Base-by-base conservation (phyloP, 2,329 filamentous ascomycete genomes). In the Aspergillus hortae region DNA sequence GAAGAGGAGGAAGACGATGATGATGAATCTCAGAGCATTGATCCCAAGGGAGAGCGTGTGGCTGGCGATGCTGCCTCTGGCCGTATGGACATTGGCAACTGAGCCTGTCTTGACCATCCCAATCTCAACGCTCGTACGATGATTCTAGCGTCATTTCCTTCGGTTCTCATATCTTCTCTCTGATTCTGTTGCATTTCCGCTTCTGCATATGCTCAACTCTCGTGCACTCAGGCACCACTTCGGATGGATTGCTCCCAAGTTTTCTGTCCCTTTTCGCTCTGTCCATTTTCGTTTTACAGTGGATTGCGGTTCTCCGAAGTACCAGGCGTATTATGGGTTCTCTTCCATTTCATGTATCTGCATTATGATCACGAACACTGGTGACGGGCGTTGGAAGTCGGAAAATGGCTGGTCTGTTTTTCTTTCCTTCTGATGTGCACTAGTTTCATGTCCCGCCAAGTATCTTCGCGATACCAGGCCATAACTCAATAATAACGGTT, bases 1-100 rank as follows among this genome's bases (percentile, higher is more conserved):
- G 82, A 83, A 7, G 59, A 58, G 6, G 60, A 67, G n/a, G 65
- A 67, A 25, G 54, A 60, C 14, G 77, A 77, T 44, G 74, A 78
- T 35, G 73, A 75, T 15, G 59, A 60, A 38, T 46, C 14, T 23
- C 23, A 14, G 52, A 59, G 6, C 53, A 35, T 56, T 7, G 53
- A 53, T 21, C 38, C 57, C 6, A 68, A 62, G 52, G 59, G 54
- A 10, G 57, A 62, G 46, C 63, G 55, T 44, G 56, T 63, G 23
- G 46, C 53, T 5, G 67, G 59, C 3, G 68, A 70, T 44, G 61
- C 62, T 47, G 65, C 64, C 33, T 67, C 69, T 2, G 67, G 60
- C 46, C 68, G 67, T 49, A 72, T 72, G 69, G 69, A 71, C 49
- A 40, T 68, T n/a, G 66, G 65, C 21, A 65, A 65, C 42, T 71